Evolutionary conservation across 2,329 filamentous ascomycete species (phyloP).

Genomic region (Talaromyces pinophilus): DNA sequence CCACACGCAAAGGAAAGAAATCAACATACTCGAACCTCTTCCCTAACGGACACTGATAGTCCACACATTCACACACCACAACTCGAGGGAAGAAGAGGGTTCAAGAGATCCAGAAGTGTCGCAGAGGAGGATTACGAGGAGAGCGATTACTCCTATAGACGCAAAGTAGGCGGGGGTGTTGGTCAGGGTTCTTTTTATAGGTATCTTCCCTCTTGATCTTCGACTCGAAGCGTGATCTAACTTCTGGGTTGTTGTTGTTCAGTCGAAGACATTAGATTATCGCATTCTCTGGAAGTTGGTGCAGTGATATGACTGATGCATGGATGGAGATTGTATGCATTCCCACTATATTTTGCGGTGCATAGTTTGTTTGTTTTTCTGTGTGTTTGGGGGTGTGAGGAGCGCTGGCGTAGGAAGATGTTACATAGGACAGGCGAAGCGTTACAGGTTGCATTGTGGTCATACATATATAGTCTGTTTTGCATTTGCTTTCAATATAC

Average conservation of each 20-base stretch:
- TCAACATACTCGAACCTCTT: conserved; percentile 11
- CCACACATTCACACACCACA: neutral
- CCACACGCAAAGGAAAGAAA: neutral
- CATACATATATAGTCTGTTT: neutral
- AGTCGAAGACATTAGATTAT: conserved; percentile 1
- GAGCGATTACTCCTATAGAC: neutral
- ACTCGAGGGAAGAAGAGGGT: neutral
- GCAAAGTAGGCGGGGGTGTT: neutral
- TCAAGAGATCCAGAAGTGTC: conserved; percentile 16
- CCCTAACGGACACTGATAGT: conserved; percentile 16
- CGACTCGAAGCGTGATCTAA: neutral
- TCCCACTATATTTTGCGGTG: neutral
- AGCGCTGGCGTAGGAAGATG: neutral
- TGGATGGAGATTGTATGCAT: neutral
- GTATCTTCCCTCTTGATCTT: conserved; percentile 4
- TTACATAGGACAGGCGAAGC: neutral
- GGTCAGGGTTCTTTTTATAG: conserved; percentile 12
- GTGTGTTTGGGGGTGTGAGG: neutral
- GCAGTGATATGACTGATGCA: neutral
- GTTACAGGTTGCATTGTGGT: neutral
- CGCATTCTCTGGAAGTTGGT: neutral
- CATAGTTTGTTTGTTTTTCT: neutral
- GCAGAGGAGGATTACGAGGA: conserved; percentile 14
- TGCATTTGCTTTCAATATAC: neutral
- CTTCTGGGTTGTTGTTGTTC: neutral